phyloP scores from a whole-genome alignment of 2,329 filamentous ascomycete species.

The Setomelanomma holmii region DNA sequence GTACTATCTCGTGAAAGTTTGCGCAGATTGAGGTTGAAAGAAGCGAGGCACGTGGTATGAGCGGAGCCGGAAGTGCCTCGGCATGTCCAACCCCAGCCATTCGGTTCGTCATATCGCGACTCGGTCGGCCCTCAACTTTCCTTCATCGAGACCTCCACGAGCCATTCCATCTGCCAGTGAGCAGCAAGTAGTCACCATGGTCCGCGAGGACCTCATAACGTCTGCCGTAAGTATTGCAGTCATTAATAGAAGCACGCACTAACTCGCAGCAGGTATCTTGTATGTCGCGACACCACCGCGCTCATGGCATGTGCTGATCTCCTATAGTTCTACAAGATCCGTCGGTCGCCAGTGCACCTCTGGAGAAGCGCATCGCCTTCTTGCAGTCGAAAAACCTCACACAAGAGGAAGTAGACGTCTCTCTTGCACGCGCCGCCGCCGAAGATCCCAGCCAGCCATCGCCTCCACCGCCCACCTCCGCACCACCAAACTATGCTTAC shows the following conservation, averaged over 20 bases:
- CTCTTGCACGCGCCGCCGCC: slow-evolving; percentile 77
- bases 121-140: slow-evolving; percentile 1
- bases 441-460: slow-evolving; percentile 59
- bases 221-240: slow-evolving; percentile 65
- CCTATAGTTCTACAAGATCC: slow-evolving; percentile 89
- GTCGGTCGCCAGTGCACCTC: slow-evolving; percentile 84
- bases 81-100: slow-evolving; percentile 10
- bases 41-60: background rate
- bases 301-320: slow-evolving; percentile 20
- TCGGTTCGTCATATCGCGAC: slow-evolving; percentile 21
- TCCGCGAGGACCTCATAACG: slow-evolving; percentile 90
- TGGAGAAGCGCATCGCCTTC: slow-evolving; percentile 92
- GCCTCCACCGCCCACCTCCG: slow-evolving; percentile 55
- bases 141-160: background rate
- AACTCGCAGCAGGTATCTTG: slow-evolving; percentile 57
- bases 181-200: slow-evolving; percentile 66
- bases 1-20: too few species aligned
- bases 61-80: slow-evolving; percentile 3
- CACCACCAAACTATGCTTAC: slow-evolving; percentile 51
- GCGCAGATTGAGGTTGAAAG: background rate
- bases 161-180: slow-evolving; percentile 12
- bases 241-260: slow-evolving; percentile 12
- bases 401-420: slow-evolving; percentile 89
- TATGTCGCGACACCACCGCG: slow-evolving; percentile 43
- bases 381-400: slow-evolving; percentile 96